Percentiles rank a stretch among this genome's conserved stretches.
Evolutionary conservation across 768 basidiomycete genomes (phyloP).

Genomic region (Lactifluus hygrophoroides): DNA sequence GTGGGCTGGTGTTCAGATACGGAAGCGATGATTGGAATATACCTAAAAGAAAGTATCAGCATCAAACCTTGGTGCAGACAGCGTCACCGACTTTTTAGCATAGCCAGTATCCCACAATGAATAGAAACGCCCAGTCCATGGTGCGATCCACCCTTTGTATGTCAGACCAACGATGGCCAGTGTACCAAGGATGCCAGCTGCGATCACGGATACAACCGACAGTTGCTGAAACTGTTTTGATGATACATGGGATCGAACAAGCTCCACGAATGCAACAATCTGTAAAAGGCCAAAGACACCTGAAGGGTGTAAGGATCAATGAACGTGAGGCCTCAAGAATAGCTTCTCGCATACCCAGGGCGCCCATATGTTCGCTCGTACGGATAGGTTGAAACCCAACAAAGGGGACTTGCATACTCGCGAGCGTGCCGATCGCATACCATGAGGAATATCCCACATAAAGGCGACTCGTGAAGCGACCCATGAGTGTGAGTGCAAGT

Average conservation of each 20-base stretch:
- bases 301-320: conserved; percentile 26
- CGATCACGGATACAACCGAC: conserved; percentile 59
- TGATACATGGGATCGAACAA: conserved; percentile 82
- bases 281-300: conserved; percentile 95
- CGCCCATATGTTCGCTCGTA: conserved; percentile 98
- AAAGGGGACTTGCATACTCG: conserved; percentile 99
- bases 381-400: conserved; percentile 98
- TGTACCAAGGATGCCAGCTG: conserved; percentile 62
- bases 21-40: conserved; percentile 96
- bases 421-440: conserved; percentile 95
- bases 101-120: conserved; percentile 99
- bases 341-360: conserved; percentile 56
- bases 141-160: conserved; percentile 91
- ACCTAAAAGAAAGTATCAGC: conserved; percentile 35
- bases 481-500: conserved; percentile 93
- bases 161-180: conserved; percentile 73
- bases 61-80: neutral
- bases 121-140: conserved; percentile 99
- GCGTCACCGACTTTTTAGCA: conserved; percentile 74
- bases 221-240: conserved; percentile 88
- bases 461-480: conserved; percentile 82
- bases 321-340: neutral
- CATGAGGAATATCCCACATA: conserved; percentile 95
- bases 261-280: conserved; percentile 87
- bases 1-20: conserved; percentile 99